These are phyloP conservation scores for Paraglomus occultum DNA, from an alignment of 192 early-diverging fungal species.

Conservation along the genomic window DNA sequence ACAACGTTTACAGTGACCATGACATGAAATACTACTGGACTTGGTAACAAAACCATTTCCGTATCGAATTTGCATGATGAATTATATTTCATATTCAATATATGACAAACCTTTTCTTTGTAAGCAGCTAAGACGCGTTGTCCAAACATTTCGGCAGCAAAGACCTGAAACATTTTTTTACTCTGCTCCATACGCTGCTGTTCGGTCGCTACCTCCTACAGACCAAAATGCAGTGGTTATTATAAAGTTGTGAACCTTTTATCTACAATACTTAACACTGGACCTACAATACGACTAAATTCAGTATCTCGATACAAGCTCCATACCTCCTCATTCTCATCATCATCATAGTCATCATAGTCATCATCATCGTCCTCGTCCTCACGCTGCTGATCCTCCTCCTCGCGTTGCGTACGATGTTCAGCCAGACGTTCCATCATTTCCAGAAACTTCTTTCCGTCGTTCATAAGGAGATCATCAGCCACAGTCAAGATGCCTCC, in stretches of 20 bases:
- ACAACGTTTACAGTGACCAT: too few species aligned
- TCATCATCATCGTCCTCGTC: slow-evolving; percentile 50
- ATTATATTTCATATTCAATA: too few species aligned
- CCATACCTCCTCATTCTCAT: slow-evolving; percentile 59
- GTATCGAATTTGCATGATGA: too few species aligned
- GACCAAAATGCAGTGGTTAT: neutral
- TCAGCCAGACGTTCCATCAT: slow-evolving; percentile 96
- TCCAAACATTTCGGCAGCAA: slow-evolving; percentile 97
- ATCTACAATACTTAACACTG: slow-evolving; percentile 9
- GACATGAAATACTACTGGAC: too few species aligned
- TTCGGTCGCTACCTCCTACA: slow-evolving; percentile 71
- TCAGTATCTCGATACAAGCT: too few species aligned
- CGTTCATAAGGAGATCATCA: slow-evolving; percentile 87
- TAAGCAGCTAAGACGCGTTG: slow-evolving; percentile 92
- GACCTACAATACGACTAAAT: neutral
- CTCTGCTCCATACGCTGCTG: slow-evolving; percentile 92
- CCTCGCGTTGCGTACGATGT: slow-evolving; percentile 79
- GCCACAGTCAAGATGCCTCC: slow-evolving; percentile 73
- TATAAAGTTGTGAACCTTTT: neutral
- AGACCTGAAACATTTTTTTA: slow-evolving; percentile 91
- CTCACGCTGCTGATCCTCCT: slow-evolving; percentile 46
- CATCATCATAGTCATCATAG: slow-evolving; percentile 53
- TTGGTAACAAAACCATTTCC: too few species aligned
- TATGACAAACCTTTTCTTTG: slow-evolving; percentile 77
- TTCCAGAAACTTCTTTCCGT: slow-evolving; percentile 94